A percentile compares a stretch with the other conserved stretches of the same genome.
Evolutionary conservation across 805 yeast species (phyloP).

Genomic region (Zygotorulaspora sp.): DNA sequence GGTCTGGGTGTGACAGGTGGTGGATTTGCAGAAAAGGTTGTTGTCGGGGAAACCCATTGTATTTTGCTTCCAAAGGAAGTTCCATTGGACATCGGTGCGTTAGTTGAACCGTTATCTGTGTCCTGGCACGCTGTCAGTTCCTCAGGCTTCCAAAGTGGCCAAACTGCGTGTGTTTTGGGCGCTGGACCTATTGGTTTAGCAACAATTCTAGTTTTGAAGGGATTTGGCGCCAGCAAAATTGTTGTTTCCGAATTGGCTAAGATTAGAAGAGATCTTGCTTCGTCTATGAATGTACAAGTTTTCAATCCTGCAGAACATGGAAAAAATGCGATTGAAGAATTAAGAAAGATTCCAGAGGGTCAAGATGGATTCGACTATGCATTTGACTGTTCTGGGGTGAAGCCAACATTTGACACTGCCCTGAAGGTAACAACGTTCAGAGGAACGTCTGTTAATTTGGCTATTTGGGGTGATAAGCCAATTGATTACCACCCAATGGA

Average conservation of each 20-base stretch:
- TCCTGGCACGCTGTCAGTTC: slow-evolving; percentile 52
- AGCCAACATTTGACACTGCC: slow-evolving; percentile 49
- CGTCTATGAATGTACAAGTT: slow-evolving; percentile 42
- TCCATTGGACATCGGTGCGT: slow-evolving; percentile 52
- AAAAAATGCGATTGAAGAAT: slow-evolving; percentile 37
- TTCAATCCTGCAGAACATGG: slow-evolving; percentile 46
- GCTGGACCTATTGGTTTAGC: slow-evolving; percentile 64
- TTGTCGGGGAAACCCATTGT: slow-evolving; percentile 40
- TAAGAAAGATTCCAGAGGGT: slow-evolving; percentile 40
- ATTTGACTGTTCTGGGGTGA: slow-evolving; percentile 51
- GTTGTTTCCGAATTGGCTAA: slow-evolving; percentile 50
- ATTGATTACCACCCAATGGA: slow-evolving; percentile 51
- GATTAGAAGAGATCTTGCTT: slow-evolving; percentile 47
- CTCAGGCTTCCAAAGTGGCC: slow-evolving; percentile 43
- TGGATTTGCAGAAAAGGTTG: slow-evolving; percentile 48
- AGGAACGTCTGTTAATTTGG: slow-evolving; percentile 60
- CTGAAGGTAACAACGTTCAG: slow-evolving; percentile 46
- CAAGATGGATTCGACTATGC: slow-evolving; percentile 47
- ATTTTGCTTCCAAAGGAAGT: slow-evolving; percentile 40
- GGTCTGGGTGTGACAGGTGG: slow-evolving; percentile 59
- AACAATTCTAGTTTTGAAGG: slow-evolving; percentile 50
- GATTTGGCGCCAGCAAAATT: slow-evolving; percentile 45
- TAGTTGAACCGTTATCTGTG: slow-evolving; percentile 56
- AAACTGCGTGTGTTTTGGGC: slow-evolving; percentile 49
- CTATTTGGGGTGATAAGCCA: slow-evolving; percentile 57